Percentiles rank a stretch among this genome's conserved stretches.
These are phyloP conservation scores for Penicillium diatomitis DNA, from an alignment of 495 filamentous ascomycete species.

Conservation along the genomic window DNA sequence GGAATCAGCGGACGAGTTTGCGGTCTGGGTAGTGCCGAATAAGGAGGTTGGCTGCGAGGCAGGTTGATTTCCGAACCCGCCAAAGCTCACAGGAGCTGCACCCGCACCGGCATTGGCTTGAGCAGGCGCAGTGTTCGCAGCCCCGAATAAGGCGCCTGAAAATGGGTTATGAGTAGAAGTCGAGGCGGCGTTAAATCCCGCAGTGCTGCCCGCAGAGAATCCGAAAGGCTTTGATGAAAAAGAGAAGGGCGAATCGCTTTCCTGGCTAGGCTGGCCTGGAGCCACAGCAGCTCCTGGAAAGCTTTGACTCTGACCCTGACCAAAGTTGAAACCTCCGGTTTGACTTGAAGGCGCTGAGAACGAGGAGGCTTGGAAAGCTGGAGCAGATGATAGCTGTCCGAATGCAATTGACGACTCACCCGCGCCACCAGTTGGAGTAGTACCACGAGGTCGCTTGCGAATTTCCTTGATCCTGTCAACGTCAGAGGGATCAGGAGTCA, in stretches of 20 bases:
- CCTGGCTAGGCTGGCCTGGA: constrained; percentile 19
- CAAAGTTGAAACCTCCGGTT: constrained; percentile 34
- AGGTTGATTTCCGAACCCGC: constrained; percentile 11
- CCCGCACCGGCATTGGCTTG: constrained; percentile 11
- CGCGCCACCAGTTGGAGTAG: constrained; percentile 10
- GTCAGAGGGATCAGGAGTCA: not conserved
- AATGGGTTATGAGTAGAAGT: constrained; percentile 32
- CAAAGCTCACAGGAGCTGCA: constrained; percentile 13
- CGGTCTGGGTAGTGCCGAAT: constrained; percentile 14
- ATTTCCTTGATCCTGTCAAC: constrained; percentile 28
- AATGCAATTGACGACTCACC: constrained; percentile 12
- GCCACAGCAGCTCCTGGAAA: constrained; percentile 31
- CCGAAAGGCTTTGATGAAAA: constrained; percentile 8
- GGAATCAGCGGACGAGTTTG: constrained; percentile 5
- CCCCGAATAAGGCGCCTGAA: constrained; percentile 17
- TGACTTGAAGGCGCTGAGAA: constrained; percentile 23
- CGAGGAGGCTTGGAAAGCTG: constrained; percentile 21
- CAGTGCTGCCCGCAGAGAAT: not conserved
- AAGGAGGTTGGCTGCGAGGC: constrained; percentile 11
- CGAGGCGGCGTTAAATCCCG: constrained; percentile 16
- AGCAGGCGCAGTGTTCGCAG: constrained; percentile 8
- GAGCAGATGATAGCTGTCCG: constrained; percentile 17
- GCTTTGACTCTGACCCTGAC: constrained; percentile 38
- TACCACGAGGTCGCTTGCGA: constrained; percentile 21
- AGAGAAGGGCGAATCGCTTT: constrained; percentile 28